Base-by-base conservation (phyloP, 768 basidiomycete species). In the Lyophyllum shimeji region DNA sequence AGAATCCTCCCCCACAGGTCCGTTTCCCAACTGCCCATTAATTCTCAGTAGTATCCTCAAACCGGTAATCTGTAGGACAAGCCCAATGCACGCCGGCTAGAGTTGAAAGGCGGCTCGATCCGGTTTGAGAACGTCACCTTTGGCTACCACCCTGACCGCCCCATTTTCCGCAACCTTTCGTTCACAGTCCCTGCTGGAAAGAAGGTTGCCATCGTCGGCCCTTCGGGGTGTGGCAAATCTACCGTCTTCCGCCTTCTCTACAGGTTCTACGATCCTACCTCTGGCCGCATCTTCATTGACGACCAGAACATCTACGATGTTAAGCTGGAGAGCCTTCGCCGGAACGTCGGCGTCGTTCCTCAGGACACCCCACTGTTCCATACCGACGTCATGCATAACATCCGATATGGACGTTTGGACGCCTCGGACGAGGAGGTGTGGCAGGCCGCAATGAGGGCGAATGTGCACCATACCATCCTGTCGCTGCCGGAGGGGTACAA, bases 311-410 rank as follows among this genome's bases (percentile, higher is more conserved):
- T 98, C 58, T 76, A 81, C 44, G 77, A 83, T 1, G 73, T 97
- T 3, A 82, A 87, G 62, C 70, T 96, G 34, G 80, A 82, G 21
- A 88, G 85, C 33, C 74, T 98, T 0, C 82, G 97, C 17, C 74
- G 73, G 44, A 73, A 79, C 2, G 88, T 99, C 27, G 97, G 96
- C 1, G 93, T 98, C 17, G 97, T 99, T 0, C 97, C 97, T 1
- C 96, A 99, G 69, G 97, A 99, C 64, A 99, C 96, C 15, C 96
- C 97, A 1, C 77, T 99, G 2, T 98, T 99, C 80, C 95, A 99
- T 69, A 87, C 92, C 5, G 88, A 98, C 67, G 87, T 98, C 45
- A 77, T 97, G 81, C 93, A 98, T 68, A 99, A 99, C 66, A 84
- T 99, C 46, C 81, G 95, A 12, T 99, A 99, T 68, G 97, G 97